Evolutionary conservation across 495 filamentous ascomycete species (phyloP).

Genomic region (Talaromyces stipitatus): DNA sequence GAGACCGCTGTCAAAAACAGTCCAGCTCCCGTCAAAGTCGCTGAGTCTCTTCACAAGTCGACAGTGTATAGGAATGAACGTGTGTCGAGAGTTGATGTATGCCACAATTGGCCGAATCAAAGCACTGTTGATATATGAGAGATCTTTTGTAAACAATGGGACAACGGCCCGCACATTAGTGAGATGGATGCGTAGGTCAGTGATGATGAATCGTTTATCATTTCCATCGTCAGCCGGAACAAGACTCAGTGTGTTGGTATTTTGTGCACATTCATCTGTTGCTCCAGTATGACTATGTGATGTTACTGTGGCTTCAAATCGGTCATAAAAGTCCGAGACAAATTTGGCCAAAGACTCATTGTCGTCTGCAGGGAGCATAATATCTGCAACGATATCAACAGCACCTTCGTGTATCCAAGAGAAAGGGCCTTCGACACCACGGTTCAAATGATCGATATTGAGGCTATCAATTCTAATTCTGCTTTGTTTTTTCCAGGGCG

Average conservation of each 20-base stretch:
- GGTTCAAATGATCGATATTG: conserved; percentile 92
- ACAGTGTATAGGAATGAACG: conserved; percentile 92
- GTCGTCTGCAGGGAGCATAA: conserved; percentile 82
- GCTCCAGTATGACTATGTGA: conserved; percentile 47
- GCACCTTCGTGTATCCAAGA: conserved; percentile 96
- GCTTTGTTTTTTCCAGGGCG: conserved; percentile 85
- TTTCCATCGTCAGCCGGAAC: conserved; percentile 18
- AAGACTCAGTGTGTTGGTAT: conserved; percentile 14
- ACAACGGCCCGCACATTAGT: conserved; percentile 89
- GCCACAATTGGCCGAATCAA: conserved; percentile 96
- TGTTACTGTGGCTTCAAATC: conserved; percentile 84
- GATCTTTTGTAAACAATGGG: conserved; percentile 80
- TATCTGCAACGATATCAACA: conserved; percentile 92
- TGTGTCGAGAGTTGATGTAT: conserved; percentile 89
- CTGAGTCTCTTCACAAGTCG: conserved; percentile 77
- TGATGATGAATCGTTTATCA: conserved; percentile 68
- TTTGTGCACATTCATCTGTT: background rate
- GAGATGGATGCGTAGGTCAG: conserved; percentile 84
- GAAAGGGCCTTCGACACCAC: conserved; percentile 88
- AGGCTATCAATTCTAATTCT: conserved; percentile 86
- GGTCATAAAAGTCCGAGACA: conserved; percentile 89
- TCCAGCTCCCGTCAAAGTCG: conserved; percentile 97
- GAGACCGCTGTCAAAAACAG: conserved; percentile 83
- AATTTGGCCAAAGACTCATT: conserved; percentile 86
- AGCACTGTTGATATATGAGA: conserved; percentile 94